A percentile compares a stretch with the other conserved stretches of the same genome.
phyloP scores from a whole-genome alignment of 1,139 yeast genomes.

The Spathaspora sp. region DNA sequence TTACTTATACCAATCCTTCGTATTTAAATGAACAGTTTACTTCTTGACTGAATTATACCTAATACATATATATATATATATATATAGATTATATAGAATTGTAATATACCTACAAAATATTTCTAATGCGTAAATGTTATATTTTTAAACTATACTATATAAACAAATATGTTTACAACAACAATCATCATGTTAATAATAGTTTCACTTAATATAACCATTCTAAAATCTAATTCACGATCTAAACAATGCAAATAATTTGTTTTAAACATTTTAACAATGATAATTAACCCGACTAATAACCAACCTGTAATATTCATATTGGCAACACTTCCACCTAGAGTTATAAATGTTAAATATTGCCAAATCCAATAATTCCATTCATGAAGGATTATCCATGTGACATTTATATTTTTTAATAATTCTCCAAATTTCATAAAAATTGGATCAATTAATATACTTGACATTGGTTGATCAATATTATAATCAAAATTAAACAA shows the following conservation, averaged over 20 bases:
- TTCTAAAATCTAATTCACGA: slow-evolving; percentile 8
- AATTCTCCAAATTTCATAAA: slow-evolving; percentile 15
- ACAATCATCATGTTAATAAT: slow-evolving; percentile 5
- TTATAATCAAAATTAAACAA: slow-evolving; percentile 21
- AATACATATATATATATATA: neutral
- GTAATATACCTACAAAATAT: neutral
- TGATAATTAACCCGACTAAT: slow-evolving; percentile 5
- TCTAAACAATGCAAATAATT: slow-evolving; percentile 18
- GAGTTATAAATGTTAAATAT: slow-evolving; percentile 7
- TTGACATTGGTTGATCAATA: slow-evolving; percentile 8
- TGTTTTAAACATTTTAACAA: slow-evolving; percentile 17
- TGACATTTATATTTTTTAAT: slow-evolving; percentile 9
- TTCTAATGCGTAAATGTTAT: neutral
- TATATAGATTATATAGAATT: neutral
- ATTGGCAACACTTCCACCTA: slow-evolving; percentile 2
- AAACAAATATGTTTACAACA: slow-evolving; percentile 1
- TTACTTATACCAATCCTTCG: slow-evolving; percentile 44
- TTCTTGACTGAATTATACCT: neutral
- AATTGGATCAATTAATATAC: slow-evolving; percentile 14
- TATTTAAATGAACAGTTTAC: slow-evolving; percentile 20
- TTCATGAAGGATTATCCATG: slow-evolving; percentile 12
- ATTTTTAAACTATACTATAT: slow-evolving; percentile 1
- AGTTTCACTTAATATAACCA: slow-evolving; percentile 8
- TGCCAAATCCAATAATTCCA: slow-evolving; percentile 13
- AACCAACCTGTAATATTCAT: neutral